Evolutionary conservation across 768 basidiomycete genomes (phyloP).

Genomic region (Boletus rufocinnamomeus): DNA sequence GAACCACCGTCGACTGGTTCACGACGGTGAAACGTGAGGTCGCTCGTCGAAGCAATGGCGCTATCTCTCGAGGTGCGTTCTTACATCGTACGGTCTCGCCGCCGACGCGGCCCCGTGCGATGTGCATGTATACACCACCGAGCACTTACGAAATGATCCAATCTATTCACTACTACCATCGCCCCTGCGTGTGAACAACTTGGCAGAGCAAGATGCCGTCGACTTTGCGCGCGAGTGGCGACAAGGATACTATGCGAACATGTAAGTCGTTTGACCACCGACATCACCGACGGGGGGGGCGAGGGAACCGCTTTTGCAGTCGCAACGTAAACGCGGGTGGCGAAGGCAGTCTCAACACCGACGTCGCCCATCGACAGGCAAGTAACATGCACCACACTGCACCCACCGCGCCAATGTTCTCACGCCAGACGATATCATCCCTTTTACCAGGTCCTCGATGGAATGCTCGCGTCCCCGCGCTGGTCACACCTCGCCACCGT

Average conservation of each 20-base stretch:
- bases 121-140: neutral
- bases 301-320: slow-evolving; percentile 28
- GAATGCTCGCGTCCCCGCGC: slow-evolving; percentile 47
- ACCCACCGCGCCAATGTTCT: no score
- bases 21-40: slow-evolving; percentile 26
- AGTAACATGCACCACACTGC: no score
- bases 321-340: slow-evolving; percentile 46
- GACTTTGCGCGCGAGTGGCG: slow-evolving; percentile 62
- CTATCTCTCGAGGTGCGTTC: slow-evolving; percentile 19
- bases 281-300: neutral
- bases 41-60: slow-evolving; percentile 13
- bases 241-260: slow-evolving; percentile 41
- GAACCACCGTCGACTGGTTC: slow-evolving; percentile 51
- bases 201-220: slow-evolving; percentile 22
- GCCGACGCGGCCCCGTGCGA: neutral
- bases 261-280: slow-evolving; percentile 12
- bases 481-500: slow-evolving; percentile 51
- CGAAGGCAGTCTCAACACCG: slow-evolving; percentile 51
- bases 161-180: neutral
- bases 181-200: neutral
- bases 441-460: slow-evolving; percentile 52
- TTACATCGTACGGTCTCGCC: no score
- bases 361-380: slow-evolving; percentile 45
- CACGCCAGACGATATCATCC: neutral
- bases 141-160: neutral